Conservation (phyloP, 768 basidiomycete species). For the Sarcodon sp. region DNA sequence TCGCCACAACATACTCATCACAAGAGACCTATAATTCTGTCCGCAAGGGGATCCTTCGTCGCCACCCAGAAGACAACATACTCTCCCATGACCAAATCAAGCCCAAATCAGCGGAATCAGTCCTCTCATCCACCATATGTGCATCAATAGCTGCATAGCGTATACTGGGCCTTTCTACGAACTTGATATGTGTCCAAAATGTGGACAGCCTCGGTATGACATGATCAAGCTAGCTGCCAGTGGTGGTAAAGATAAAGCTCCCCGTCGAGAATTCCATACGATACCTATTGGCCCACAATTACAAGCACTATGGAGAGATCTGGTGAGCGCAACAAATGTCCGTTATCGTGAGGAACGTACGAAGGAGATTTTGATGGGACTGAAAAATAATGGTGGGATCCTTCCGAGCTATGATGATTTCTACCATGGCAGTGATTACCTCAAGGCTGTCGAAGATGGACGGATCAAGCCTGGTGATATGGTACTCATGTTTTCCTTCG, state of each 20-base stretch:
- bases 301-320: background rate
- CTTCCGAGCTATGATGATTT: background rate
- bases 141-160: background rate
- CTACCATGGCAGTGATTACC: background rate
- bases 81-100: no score
- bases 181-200: background rate
- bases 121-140: background rate
- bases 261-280: background rate
- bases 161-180: background rate
- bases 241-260: background rate
- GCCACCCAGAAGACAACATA: no score
- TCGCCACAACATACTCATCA: no score
- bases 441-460: background rate
- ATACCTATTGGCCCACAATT: background rate
- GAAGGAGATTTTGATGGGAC: background rate
- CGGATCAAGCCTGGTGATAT: background rate
- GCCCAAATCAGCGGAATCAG: no score
- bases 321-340: background rate
- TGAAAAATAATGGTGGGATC: background rate
- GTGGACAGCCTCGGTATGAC: background rate
- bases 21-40: no score
- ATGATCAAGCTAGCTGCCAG: background rate
- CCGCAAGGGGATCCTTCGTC: no score
- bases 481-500: background rate
- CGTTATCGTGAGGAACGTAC: background rate